phyloP scores from a whole-genome alignment of 495 filamentous ascomycete genomes.

The Aspergillus bertholletiae region DNA sequence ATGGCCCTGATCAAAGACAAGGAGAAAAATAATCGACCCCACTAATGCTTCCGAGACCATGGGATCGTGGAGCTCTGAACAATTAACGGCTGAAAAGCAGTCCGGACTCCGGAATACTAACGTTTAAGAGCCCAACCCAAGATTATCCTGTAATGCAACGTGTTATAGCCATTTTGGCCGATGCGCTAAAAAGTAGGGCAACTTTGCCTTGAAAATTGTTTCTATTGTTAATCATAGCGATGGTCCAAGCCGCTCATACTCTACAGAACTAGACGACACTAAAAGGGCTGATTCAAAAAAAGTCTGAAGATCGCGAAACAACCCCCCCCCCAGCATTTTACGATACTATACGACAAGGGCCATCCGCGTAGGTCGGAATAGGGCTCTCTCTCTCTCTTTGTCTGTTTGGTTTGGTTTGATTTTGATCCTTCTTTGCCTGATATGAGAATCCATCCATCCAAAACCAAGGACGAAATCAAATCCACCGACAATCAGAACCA shows the following conservation, averaged over 20 bases:
- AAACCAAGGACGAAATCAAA: background rate
- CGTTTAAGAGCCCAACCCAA: background rate
- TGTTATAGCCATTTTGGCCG: background rate
- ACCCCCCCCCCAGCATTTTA: background rate
- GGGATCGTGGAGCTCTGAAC: constrained; percentile 16
- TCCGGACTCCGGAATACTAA: too few relatives aligned
- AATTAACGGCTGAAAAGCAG: background rate
- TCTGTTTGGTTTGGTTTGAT: too few relatives aligned
- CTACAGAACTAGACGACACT: background rate
- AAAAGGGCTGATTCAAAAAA: background rate
- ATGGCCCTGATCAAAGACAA: constrained; percentile 1
- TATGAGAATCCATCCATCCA: background rate
- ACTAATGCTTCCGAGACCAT: constrained; percentile 28
- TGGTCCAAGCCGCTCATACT: constrained; percentile 1
- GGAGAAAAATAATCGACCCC: constrained; percentile 13
- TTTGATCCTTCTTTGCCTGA: too few relatives aligned
- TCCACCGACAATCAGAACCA: constrained; percentile 21
- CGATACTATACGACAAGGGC: background rate
- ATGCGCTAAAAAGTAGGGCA: background rate
- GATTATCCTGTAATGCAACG: background rate
- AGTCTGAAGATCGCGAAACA: background rate
- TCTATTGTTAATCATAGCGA: constrained; percentile 3
- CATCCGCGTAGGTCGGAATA: too few relatives aligned
- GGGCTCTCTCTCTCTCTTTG: too few relatives aligned
- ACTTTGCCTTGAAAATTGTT: background rate